Percentiles rank a stretch among this genome's conserved stretches.
Evolutionary conservation across 2,329 filamentous ascomycete genomes (phyloP).

Genomic region (Nothophoma quercina): DNA sequence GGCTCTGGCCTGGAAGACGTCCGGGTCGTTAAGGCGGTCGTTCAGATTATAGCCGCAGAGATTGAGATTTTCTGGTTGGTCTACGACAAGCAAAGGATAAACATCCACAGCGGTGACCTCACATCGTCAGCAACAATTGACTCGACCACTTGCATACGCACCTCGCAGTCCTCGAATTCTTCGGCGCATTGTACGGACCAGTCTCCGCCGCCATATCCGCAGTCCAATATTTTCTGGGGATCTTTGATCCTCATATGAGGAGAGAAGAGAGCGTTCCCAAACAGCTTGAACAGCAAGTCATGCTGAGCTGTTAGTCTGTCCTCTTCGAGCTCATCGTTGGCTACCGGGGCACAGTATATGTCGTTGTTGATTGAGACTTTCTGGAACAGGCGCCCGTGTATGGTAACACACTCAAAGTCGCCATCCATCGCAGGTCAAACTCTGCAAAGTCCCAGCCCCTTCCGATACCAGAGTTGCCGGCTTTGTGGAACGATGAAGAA

Average conservation of each 20-base stretch:
- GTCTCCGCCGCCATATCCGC: constrained; percentile 50
- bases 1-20: constrained; percentile 67
- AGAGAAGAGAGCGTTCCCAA: constrained; percentile 40
- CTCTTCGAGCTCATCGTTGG: constrained; percentile 48
- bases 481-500: neutral
- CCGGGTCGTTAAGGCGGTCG: constrained; percentile 46
- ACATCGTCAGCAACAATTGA: constrained; percentile 19
- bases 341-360: constrained; percentile 51
- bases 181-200: constrained; percentile 50
- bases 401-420: constrained; percentile 34
- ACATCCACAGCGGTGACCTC: constrained; percentile 51
- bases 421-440: constrained; percentile 22
- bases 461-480: no score
- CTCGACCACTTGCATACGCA: constrained; percentile 23
- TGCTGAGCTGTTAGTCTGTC: constrained; percentile 47
- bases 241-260: constrained; percentile 34
- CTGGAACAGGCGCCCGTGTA: constrained; percentile 51
- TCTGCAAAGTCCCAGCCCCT: neutral
- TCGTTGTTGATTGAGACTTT: constrained; percentile 46
- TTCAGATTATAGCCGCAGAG: constrained; percentile 49
- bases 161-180: constrained; percentile 48
- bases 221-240: constrained; percentile 48
- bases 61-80: constrained; percentile 49
- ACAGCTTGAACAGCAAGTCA: constrained; percentile 41
- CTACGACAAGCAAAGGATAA: constrained; percentile 43